phyloP scores from a whole-genome alignment of 495 filamentous ascomycete genomes.

The Penicillium flavigenum region DNA sequence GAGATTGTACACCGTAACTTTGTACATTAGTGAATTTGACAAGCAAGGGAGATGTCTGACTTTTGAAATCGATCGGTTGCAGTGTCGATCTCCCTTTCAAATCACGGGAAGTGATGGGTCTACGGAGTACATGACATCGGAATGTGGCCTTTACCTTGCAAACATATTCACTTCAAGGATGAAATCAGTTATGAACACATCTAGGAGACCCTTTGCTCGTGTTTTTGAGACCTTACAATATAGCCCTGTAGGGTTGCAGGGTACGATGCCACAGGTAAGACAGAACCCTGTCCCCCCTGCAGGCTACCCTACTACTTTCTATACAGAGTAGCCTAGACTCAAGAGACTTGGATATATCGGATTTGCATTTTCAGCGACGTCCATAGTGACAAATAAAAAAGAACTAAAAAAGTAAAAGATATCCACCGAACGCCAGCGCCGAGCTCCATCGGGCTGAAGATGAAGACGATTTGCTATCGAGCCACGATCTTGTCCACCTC shows the following conservation, averaged over 20 bases:
- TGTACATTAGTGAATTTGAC: background rate
- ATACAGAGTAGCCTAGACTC: background rate
- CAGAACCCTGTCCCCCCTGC: background rate
- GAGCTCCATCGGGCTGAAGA: background rate
- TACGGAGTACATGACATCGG: background rate
- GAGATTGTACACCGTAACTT: background rate
- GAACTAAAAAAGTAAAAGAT: background rate
- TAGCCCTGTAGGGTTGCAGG: background rate
- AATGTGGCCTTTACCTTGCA: slow-evolving; percentile 18
- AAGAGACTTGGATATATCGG: background rate
- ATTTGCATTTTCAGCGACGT: background rate
- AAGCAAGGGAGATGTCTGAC: slow-evolving; percentile 20
- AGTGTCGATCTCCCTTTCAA: slow-evolving; percentile 25
- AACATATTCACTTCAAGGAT: background rate
- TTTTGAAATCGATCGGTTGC: slow-evolving; percentile 13
- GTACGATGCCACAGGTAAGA: slow-evolving; percentile 9
- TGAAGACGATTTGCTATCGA: slow-evolving; percentile 37
- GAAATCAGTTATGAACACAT: background rate
- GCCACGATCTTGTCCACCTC: slow-evolving; percentile 85
- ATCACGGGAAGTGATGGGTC: slow-evolving; percentile 6
- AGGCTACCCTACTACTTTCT: background rate
- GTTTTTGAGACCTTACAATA: background rate
- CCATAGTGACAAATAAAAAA: background rate
- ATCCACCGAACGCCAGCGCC: slow-evolving; percentile 6
- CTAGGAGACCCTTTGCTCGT: background rate